Conservation (phyloP, 192 early-diverging fungal genomes). For the Diversispora eburnea region DNA sequence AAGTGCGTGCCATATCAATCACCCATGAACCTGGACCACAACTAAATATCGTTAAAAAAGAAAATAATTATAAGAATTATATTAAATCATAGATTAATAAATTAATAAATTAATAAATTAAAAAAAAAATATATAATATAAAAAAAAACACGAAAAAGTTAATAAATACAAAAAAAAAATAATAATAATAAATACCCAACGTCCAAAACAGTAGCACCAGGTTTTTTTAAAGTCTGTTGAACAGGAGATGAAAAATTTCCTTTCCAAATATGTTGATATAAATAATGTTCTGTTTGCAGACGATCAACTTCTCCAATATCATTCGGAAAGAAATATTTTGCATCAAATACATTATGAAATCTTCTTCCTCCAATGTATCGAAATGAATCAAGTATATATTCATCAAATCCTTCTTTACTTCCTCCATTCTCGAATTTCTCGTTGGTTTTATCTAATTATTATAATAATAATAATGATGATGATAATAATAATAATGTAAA, state of each 20-base stretch:
- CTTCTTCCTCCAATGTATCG: conserved; percentile 31
- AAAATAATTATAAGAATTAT: background rate
- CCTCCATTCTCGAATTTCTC: background rate
- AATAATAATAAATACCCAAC: conserved; percentile 17
- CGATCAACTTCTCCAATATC: conserved; percentile 46
- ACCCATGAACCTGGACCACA: conserved; percentile 40
- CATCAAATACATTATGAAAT: conserved; percentile 37
- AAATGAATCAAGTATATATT: conserved; percentile 14
- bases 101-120: background rate
- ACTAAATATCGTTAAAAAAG: background rate
- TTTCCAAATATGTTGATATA: conserved; percentile 12
- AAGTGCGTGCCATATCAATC: conserved; percentile 37
- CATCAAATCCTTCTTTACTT: background rate
- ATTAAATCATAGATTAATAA: background rate
- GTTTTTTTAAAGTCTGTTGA: background rate
- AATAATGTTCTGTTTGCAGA: conserved; percentile 11
- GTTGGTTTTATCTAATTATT: background rate
- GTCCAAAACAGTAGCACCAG: conserved; percentile 6
- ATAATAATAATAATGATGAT: background rate
- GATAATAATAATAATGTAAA: too few species aligned
- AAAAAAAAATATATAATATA: too few species aligned
- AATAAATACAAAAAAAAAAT: too few species aligned
- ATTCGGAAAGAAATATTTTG: conserved; percentile 44
- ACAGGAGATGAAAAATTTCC: conserved; percentile 5
- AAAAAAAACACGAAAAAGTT: too few species aligned